phyloP scores from a whole-genome alignment of 352 stramenopile genomes.

The Pythium dissotocum region DNA sequence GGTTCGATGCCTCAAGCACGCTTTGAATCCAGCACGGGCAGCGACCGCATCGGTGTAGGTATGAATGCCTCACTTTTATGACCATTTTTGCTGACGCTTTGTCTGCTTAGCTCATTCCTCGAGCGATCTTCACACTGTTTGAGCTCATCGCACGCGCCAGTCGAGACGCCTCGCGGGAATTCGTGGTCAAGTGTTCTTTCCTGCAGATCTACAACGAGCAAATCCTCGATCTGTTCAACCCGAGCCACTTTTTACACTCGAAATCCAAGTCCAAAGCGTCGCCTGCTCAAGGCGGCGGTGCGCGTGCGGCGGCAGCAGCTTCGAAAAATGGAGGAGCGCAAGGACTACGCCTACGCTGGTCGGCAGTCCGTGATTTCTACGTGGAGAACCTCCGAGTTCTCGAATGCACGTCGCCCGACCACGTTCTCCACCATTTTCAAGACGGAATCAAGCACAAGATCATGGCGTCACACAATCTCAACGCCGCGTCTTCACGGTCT shows the following conservation, averaged over 20 bases:
- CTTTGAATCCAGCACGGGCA: slow-evolving; percentile 11
- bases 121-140: slow-evolving; percentile 48
- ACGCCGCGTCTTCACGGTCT: slow-evolving; percentile 51
- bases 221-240: slow-evolving; percentile 52
- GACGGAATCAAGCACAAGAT: slow-evolving; percentile 62
- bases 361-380: slow-evolving; percentile 53
- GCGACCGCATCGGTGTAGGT: slow-evolving; percentile 39
- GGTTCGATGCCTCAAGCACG: slow-evolving; percentile 19
- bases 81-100: neutral
- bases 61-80: neutral
- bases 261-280: slow-evolving; percentile 1
- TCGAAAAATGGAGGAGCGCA: slow-evolving; percentile 12
- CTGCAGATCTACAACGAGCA: slow-evolving; percentile 55
- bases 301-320: neutral
- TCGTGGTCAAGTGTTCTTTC: slow-evolving; percentile 44
- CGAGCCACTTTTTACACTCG: slow-evolving; percentile 34
- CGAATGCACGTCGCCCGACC: slow-evolving; percentile 41
- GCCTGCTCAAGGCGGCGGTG: slow-evolving; percentile 1
- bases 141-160: slow-evolving; percentile 27
- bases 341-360: slow-evolving; percentile 52
- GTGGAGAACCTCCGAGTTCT: slow-evolving; percentile 53
- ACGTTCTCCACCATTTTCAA: slow-evolving; percentile 53
- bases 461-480: slow-evolving; percentile 61
- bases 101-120: slow-evolving; percentile 43
- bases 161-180: slow-evolving; percentile 32